phyloP scores from a whole-genome alignment of 2,329 filamentous ascomycete genomes.

The Allantophomopsis lycopodina region DNA sequence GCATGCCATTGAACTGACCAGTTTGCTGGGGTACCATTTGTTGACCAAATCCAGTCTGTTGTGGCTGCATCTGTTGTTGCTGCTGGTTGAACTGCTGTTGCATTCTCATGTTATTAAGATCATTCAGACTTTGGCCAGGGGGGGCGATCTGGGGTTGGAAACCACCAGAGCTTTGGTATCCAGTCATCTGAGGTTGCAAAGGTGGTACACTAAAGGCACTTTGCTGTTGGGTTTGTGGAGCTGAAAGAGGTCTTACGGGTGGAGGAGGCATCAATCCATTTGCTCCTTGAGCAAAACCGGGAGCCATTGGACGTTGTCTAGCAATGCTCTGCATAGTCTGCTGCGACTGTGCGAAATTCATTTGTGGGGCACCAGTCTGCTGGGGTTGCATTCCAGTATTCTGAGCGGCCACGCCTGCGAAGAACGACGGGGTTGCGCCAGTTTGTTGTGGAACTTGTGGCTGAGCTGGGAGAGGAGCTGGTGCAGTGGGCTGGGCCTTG shows the following conservation, averaged over 20 bases:
- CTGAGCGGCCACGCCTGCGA: slow-evolving; percentile 32
- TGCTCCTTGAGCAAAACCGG: slow-evolving; percentile 44
- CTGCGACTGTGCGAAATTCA: slow-evolving; percentile 20
- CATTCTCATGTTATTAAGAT: slow-evolving; percentile 52
- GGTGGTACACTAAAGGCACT: slow-evolving; percentile 62
- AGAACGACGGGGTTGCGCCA: slow-evolving; percentile 46
- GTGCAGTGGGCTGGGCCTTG: slow-evolving; percentile 18
- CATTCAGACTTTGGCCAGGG: slow-evolving; percentile 63
- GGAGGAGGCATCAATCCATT: slow-evolving; percentile 58
- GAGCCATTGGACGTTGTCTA: slow-evolving; percentile 58
- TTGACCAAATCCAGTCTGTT: slow-evolving; percentile 48
- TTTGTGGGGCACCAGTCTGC: slow-evolving; percentile 25
- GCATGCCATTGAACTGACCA: slow-evolving; percentile 18
- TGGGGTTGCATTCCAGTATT: slow-evolving; percentile 29
- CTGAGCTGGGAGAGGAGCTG: slow-evolving; percentile 22
- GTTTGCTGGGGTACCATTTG: slow-evolving; percentile 28
- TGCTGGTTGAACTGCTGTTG: slow-evolving; percentile 42
- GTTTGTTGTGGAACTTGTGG: slow-evolving; percentile 27
- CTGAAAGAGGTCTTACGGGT: slow-evolving; percentile 70
- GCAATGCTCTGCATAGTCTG: slow-evolving; percentile 27
- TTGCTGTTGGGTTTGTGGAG: slow-evolving; percentile 67
- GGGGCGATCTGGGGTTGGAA: slow-evolving; percentile 50
- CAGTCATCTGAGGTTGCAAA: slow-evolving; percentile 76
- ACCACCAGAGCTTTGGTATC: slow-evolving; percentile 29
- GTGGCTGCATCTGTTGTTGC: slow-evolving; percentile 37